Base-by-base conservation (phyloP, 768 basidiomycete species). In the Tulasnella calospora region DNA sequence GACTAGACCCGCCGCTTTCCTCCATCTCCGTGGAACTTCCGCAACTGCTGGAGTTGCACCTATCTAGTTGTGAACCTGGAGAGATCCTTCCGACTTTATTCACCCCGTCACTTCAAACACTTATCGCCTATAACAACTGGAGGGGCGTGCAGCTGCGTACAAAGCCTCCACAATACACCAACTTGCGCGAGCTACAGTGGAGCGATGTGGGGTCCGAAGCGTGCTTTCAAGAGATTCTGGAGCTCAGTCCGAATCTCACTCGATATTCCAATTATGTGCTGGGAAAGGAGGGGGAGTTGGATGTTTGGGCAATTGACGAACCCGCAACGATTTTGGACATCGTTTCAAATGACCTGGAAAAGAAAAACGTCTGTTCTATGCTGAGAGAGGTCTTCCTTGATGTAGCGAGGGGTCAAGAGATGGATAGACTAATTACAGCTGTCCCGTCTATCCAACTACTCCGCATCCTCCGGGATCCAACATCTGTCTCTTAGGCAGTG, bases 401-500 rank as follows among this genome's bases (percentile, higher is more conserved):
- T 35, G 61, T 67, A 17, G 61, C 61, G 33, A 67, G 23, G 10
- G 27, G 61, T 7, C 23, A 15, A 35, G 61, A 35, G 30, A 67
- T 67, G 12, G 61, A 67, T 13, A 27, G 30, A 2, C 27, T 67
- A 13, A 35, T 67, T 35, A 33, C 61, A 17, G 30, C 27, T 15
- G 2, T 67, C 61, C 61, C 61, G 3, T 67, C 61, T 17, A 35
- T 67, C 33, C 23, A 27, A 67, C 15, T 67, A 9, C n/a, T 67
- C 61, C 27, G 61, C 12, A 35, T 67, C 33, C 61, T 67, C 17
- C 61, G 61, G 15, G 61, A 67, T 15, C 61, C 61, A 78, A 78
- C n/a, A 80, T 70, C 55, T 81, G 80, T n/a, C 44, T 44, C 72
- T 80, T 80, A 27, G 80, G 80, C 4, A 81, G 41, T 15, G 80